Conservation (phyloP, 202 grass and related monocot species). For the Cymbopogon flexuosus region DNA sequence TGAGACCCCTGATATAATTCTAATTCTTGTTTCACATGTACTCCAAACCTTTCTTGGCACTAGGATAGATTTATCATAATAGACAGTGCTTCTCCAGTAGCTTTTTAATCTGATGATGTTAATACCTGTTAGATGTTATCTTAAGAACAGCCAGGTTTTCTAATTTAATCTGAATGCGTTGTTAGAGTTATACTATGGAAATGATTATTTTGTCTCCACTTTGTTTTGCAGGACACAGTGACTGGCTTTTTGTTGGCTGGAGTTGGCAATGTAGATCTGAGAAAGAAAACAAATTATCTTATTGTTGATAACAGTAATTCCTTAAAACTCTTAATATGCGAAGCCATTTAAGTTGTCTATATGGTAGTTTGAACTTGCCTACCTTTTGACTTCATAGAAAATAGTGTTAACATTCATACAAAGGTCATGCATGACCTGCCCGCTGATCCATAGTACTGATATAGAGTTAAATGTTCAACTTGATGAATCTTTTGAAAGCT, state of each 20-base stretch:
- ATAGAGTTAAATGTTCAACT: background rate
- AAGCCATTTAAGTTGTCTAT: background rate
- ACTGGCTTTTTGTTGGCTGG: constrained; percentile 90
- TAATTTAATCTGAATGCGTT: background rate
- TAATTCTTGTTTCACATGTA: constrained; percentile 3
- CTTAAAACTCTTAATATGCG: constrained; percentile 25
- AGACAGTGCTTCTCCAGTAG: background rate
- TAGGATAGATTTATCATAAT: background rate
- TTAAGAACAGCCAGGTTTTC: background rate
- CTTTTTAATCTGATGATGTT: background rate
- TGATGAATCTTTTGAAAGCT: background rate
- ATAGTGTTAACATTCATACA: background rate
- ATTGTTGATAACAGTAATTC: constrained; percentile 85
- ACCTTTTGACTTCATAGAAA: background rate
- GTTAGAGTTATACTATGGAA: background rate
- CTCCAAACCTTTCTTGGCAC: background rate
- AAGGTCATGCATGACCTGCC: background rate
- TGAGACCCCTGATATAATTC: background rate
- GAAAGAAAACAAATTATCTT: constrained; percentile 89
- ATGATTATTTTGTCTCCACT: background rate
- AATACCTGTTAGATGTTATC: background rate
- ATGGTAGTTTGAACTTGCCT: background rate
- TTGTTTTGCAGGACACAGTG: constrained; percentile 60
- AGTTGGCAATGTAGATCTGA: constrained; percentile 87
- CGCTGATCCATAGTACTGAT: background rate